A percentile compares a stretch with the other conserved stretches of the same genome.
phyloP scores from a whole-genome alignment of 768 basidiomycete genomes.

The Harrya chromipes region DNA sequence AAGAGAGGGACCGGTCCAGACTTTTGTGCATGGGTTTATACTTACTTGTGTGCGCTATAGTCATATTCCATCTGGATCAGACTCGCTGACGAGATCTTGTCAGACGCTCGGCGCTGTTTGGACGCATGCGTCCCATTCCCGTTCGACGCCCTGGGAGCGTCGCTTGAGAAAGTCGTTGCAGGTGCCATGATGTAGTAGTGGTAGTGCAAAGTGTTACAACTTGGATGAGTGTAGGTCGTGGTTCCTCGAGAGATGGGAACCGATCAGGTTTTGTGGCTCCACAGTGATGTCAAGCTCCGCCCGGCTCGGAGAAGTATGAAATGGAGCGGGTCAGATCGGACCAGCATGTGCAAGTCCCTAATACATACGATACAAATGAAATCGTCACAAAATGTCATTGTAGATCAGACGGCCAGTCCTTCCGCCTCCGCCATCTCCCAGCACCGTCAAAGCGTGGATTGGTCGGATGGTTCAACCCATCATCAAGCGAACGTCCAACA shows the following conservation, averaged over 20 bases:
- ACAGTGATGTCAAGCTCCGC: constrained; percentile 16
- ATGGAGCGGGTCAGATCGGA: no score
- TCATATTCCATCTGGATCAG: constrained; percentile 81
- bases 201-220: no score
- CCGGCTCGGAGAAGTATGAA: not conserved
- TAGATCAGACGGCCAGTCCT: constrained; percentile 68
- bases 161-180: constrained; percentile 12
- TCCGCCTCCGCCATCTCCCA: constrained; percentile 62
- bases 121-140: constrained; percentile 9
- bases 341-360: no score
- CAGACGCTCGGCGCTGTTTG: constrained; percentile 15
- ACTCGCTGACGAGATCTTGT: constrained; percentile 54
- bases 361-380: not conserved
- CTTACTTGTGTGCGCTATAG: constrained; percentile 88
- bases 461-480: constrained; percentile 61
- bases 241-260: not conserved
- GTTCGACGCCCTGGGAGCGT: constrained; percentile 1
- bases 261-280: no score
- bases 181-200: constrained; percentile 22
- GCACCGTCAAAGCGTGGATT: constrained; percentile 74
- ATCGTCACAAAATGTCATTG: constrained; percentile 37
- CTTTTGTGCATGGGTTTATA: constrained; percentile 12
- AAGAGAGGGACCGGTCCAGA: constrained; percentile 23
- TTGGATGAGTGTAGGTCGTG: not conserved
- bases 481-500: constrained; percentile 49